Evolutionary conservation across 768 basidiomycete genomes (phyloP).

Genomic region (Leccinum subgranulosum): DNA sequence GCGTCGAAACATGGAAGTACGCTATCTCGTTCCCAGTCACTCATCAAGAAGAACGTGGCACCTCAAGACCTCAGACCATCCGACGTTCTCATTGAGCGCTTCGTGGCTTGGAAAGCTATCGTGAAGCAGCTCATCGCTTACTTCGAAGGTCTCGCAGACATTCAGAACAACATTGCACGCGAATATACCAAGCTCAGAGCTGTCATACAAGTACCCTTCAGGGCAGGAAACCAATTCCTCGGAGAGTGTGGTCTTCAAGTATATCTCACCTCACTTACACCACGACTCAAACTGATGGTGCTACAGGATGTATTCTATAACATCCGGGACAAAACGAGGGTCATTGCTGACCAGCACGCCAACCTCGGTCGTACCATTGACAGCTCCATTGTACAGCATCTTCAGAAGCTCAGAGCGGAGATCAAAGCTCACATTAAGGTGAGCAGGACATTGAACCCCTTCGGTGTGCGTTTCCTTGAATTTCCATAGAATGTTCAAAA

Average conservation of each 20-base stretch:
- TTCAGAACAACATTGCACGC: constrained; percentile 90
- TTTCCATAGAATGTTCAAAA: constrained; percentile 79
- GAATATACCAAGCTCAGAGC: constrained; percentile 92
- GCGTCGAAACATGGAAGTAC: constrained; percentile 65
- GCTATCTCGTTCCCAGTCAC: constrained; percentile 73
- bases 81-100: constrained; percentile 95
- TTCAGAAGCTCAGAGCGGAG: constrained; percentile 91
- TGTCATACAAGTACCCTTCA: constrained; percentile 96
- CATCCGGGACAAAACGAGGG: constrained; percentile 89
- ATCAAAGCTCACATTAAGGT: constrained; percentile 97
- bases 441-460: constrained; percentile 21
- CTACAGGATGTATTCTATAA: constrained; percentile 84
- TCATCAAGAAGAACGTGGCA: constrained; percentile 93
- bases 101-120: constrained; percentile 93
- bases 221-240: constrained; percentile 93
- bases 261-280: constrained; percentile 14
- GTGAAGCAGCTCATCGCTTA: constrained; percentile 95
- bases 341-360: constrained; percentile 94
- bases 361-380: constrained; percentile 96
- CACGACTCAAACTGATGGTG: not conserved
- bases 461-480: not conserved
- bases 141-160: constrained; percentile 67
- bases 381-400: constrained; percentile 94
- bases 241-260: constrained; percentile 96
- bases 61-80: constrained; percentile 88